These are phyloP conservation scores for Sporisorium reilianum DNA, from an alignment of 1,284 basidiomycete species.

Conservation along the genomic window DNA sequence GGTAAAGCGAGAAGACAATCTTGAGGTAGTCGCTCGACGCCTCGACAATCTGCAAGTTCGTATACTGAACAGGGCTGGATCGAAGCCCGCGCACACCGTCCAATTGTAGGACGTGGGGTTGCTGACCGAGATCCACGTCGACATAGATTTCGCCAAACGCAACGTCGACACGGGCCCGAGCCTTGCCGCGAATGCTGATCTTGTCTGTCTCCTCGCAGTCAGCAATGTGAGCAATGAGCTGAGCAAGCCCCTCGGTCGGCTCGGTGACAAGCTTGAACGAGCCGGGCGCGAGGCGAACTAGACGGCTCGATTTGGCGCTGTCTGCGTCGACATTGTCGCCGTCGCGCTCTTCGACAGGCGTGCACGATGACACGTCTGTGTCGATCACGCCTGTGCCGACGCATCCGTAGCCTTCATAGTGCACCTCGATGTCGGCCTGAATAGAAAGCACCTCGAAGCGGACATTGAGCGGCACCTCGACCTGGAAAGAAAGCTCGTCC, in stretches of 20 bases:
- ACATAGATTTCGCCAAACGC: conserved; percentile 49
- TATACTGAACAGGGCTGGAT: conserved; percentile 56
- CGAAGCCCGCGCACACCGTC: conserved; percentile 40
- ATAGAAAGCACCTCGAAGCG: conserved; percentile 40
- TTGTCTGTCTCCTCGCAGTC: conserved; percentile 50
- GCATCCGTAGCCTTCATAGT: conserved; percentile 49
- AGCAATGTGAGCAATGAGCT: conserved; percentile 53
- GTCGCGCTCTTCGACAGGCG: conserved; percentile 6
- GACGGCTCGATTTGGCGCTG: conserved; percentile 3
- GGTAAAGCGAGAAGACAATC: conserved; percentile 51
- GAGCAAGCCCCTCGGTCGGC: conserved; percentile 27
- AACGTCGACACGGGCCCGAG: conserved; percentile 40
- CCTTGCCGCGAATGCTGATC: conserved; percentile 52
- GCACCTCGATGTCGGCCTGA: conserved; percentile 53
- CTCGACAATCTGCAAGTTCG: conserved; percentile 50
- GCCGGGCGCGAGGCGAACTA: conserved; percentile 29
- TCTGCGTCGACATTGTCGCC: background rate
- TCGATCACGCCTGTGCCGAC: conserved; percentile 48
- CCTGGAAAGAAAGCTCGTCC: conserved; percentile 43
- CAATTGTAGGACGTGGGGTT: conserved; percentile 31
- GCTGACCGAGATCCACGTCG: conserved; percentile 44
- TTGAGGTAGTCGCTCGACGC: conserved; percentile 48
- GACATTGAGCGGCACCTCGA: conserved; percentile 51
- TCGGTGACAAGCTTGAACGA: conserved; percentile 31
- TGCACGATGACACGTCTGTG: conserved; percentile 29